Evolutionary conservation across 2,329 filamentous ascomycete genomes (phyloP), one percentile per base, ranked within the genome.

Genomic region (Seiridium unicorne): DNA sequence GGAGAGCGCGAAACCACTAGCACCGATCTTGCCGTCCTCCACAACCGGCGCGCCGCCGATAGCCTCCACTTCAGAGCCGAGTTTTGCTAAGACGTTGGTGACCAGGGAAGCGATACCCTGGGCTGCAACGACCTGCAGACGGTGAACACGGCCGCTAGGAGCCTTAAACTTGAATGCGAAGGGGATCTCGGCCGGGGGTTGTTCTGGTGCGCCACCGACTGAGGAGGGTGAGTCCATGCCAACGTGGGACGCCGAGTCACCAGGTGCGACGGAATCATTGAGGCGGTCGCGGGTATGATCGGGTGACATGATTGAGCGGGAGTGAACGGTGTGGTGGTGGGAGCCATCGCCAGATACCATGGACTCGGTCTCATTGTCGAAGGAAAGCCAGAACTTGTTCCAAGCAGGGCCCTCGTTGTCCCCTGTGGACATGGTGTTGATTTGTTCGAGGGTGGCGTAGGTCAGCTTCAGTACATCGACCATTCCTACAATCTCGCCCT

Each of bases 81-180:
- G 86, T 80, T 99, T 99, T 59, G 88, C 83, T 5, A 88, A 87
- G 5, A 99, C 92, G 61, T 85, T 88, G 34, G 82, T 75, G 35
- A 98, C 87, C 61, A 99, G 88, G 47, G 92, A 87, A 26, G 85
- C 86, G 63, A 99, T 87, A 47, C 95, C 95, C 59, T 92, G 86
- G 31, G 90, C 86, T 9, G 93, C 89, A 58, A 88, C 81, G 35
- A 97, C 89, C 70, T 98, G 95, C 55, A 99, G 79, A 58, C 95
- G 88, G 76, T 99, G 95, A 18, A 98, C 93, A 57, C 95, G 91
- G 51, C 94, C 95, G 67, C 92, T 93, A 1, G 95, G 95, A 2
- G 95, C 93, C 81, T 98, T 98, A 85, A 99, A 99, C 76, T 99
- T 99, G 87, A 99, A 99, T 3, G 94, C 87, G 77, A 98, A 99